Base-by-base conservation (phyloP, 140 eudicot genomes). In the Senecio squalidus region DNA sequence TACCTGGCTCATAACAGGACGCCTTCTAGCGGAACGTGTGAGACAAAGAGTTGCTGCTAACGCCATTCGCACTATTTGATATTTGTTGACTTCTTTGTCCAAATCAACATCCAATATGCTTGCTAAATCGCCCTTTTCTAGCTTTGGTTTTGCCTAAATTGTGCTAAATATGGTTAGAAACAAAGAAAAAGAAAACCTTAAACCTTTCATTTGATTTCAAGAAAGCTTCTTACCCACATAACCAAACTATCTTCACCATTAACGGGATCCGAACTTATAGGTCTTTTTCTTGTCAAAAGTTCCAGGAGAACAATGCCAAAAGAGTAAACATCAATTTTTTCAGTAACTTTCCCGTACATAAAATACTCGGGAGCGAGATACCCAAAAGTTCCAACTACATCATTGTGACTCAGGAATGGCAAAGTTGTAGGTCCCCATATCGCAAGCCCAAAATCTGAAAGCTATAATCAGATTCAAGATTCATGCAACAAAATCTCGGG, bases 301-400 rank as follows among this genome's bases (percentile, higher is more conserved):
- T 92, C 99, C 36, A 92, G 71, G 26, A 92, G 89, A 74, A 92
- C 99, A 44, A 92, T 96, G 5, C 99, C 99, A 11, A 79, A 92
- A 26, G 99, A 86, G 69, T 84, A 92, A 22, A 92, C 96, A 64
- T 92, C 99, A 1, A 92, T 72, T 67, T 92, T 92, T 62, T 88
- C 94, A 64, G 95, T 84, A 20, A 92, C 94, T 83, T 88, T 92
- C 10, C 99, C 99, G 20, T 92, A 92, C 99, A 92, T 92, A 49
- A 92, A 88, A 72, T 92, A 92, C 74, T 92, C 99, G 0, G 99
- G 99, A n/a, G 99, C 99, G 2, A 92, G 94, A 71, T 92, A 92
- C 31, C 99, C 99, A 6, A 92, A 92, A 3, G 99, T 92, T 55
- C 99, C 99, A 4, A 92, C 84, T 9, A 92, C 95, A 64, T 92